Evolutionary conservation across 1,284 basidiomycete genomes (phyloP), one percentile per base, ranked within the genome.

Genomic region (Phaffia rhodozyma): DNA sequence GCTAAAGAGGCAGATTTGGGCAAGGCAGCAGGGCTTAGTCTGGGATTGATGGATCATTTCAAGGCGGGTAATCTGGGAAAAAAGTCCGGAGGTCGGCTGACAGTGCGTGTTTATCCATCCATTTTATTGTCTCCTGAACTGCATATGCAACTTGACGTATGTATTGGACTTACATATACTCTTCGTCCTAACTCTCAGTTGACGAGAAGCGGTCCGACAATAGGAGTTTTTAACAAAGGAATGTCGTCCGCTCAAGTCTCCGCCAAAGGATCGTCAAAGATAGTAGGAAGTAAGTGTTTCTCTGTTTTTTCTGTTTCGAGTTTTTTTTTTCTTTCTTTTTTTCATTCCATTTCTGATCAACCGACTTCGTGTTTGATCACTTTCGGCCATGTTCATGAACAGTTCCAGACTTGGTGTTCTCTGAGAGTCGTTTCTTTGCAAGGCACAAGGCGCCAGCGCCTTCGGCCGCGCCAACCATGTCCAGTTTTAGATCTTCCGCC

Each of bases 341-440:
- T 53, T 1, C 3, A 23, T 21, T 23, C 21, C 0, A 20, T 1
- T 43, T 51, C 20, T 3, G 23, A 34, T 20, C 29, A 30, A 13
- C 25, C 38, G 1, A 3, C 27, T 9, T 16, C 1, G 13, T 32
- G 20, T 51, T 13, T 50, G n/a, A 5, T 5, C 11, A 2, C 13
- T 16, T 7, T 16, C 5, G 13, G 13, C 58, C 47, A 20, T 29
- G 13, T 18, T 34, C n/a, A 4, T 48, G 20, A 27, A 34, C 32
- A 60, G 59, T 60, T 23, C 59, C 49, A 16, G 59, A 60, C 21
- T 52, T 60, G 25, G 59, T 60, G 50, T 60, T 60, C 51, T 53
- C 50, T 23, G 59, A 60, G 7, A 32, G 50, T 20, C 51, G 59
- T 5, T 60, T 60, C 51, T 43, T 60, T 27, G 52, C 59, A 20